Evolutionary conservation across 2,329 filamentous ascomycete genomes (phyloP).

Genomic region (Pyrenochaeta sp.): DNA sequence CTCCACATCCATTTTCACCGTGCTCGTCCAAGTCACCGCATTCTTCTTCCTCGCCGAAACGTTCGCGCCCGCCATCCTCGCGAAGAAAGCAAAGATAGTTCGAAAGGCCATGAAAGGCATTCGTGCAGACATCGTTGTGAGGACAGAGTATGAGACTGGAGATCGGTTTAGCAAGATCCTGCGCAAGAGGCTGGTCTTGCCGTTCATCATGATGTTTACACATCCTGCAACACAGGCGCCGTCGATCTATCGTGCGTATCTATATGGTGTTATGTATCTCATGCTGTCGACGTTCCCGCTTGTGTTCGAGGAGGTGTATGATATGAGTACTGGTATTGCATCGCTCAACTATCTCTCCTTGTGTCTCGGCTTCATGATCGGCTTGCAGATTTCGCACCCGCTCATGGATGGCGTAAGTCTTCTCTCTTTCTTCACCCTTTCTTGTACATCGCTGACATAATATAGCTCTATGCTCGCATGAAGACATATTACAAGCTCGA

Average conservation of each 20-base stretch:
- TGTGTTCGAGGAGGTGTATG: constrained; percentile 64
- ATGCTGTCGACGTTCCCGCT: constrained; percentile 67
- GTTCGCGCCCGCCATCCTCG: constrained; percentile 56
- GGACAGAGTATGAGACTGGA: constrained; percentile 49
- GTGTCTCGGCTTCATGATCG: constrained; percentile 65
- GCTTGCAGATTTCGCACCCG: constrained; percentile 50
- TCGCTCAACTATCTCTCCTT: constrained; percentile 70
- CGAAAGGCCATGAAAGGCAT: constrained; percentile 52
- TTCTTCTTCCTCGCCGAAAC: constrained; percentile 64
- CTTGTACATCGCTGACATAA: background rate
- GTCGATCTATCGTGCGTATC: constrained; percentile 61
- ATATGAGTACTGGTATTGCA: constrained; percentile 62
- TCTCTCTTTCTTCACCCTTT: background rate
- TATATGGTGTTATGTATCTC: constrained; percentile 69
- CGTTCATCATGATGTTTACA: constrained; percentile 61
- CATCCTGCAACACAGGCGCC: constrained; percentile 68
- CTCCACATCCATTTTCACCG: constrained; percentile 68
- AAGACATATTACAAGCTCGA: constrained; percentile 30
- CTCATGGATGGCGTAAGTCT: constrained; percentile 53
- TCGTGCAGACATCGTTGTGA: constrained; percentile 29
- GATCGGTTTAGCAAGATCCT: constrained; percentile 35
- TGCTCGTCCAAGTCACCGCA: constrained; percentile 65
- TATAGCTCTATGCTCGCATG: constrained; percentile 32
- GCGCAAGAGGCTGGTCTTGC: constrained; percentile 36
- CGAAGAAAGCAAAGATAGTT: constrained; percentile 53